Evolutionary conservation across 306 rosid species (phyloP), one percentile per base, ranked within the genome.

Genomic region (Vigna radiata): DNA sequence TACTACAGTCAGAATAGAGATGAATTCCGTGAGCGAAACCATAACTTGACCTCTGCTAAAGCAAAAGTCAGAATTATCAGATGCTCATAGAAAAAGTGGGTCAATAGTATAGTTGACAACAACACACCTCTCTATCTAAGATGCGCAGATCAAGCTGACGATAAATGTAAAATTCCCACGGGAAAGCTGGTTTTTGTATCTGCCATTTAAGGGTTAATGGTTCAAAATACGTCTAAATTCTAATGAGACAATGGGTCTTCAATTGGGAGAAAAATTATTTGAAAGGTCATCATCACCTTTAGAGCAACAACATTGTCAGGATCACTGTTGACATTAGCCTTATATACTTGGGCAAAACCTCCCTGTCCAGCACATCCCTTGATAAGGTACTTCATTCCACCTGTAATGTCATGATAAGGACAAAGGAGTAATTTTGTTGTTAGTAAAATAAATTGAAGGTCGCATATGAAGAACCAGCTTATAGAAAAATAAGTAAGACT

Each of bases 151-250:
- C 97, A 59, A 95, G 95, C 87, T 88, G 96, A 62, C 93, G 97
- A 68, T 95, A 92, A 89, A 95, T 88, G 82, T 92, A 95, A 86
- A 95, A 92, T 81, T 90, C 98, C 98, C 97, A 95, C 64, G 92
- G 81, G 87, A 86, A 95, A 84, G 96, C 83, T 67, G 98, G 98
- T 79, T 84, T 92, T 86, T 92, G 98, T 79, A 95, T 86, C 97
- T 92, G 89, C 53, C 78, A 83, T 66, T 31, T 72, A 36, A 73
- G 53, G 58, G 12, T 44, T 44, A 44, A 44, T 12, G 1, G 49
- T 80, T 72, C 19, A 86, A 72, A 75, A 73, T 50, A 39, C 53
- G 73, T 68, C 72, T 56, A 68, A 72, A 62, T 73, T 70, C 72
- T 52, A 70, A 72, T 79, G 64, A 84, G 70, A 63, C 18, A 36